Base-by-base conservation (phyloP, 2,329 filamentous ascomycete species). In the Fusarium liriodendri region DNA sequence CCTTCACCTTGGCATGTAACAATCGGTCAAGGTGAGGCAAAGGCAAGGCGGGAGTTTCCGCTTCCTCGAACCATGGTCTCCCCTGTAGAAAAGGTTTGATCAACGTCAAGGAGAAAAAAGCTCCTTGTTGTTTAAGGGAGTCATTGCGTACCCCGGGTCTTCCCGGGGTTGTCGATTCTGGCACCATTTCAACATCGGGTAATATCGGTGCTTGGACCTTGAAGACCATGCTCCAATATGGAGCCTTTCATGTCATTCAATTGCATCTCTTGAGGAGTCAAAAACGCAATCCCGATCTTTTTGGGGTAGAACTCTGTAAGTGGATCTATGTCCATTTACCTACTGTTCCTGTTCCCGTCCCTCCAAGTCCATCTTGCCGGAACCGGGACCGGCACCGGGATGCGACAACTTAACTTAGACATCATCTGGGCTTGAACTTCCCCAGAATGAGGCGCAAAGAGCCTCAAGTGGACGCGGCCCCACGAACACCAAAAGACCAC, bases 401-500 rank as follows among this genome's bases (percentile, higher is more conserved):
- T 52, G 47, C 7, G 42, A 47, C 38, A 11, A 45, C 40, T 22
- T 16, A 25, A 16, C 20, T 16, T 7, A 6, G 25, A 14, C 45
- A 50, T 50, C 47, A 52, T 52, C 47, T 58, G 32, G 52, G n/a
- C 52, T 62, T 72, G 67, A 74, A 59, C 47, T 72, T 74, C 68
- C 71, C 71, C 71, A 74, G 72, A 72, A 71, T 69, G 54, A 75
- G 72, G 47, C 64, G 54, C 11, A 50, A 29, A 63, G 71, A 74
- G 69, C 69, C 59, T 70, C 59, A 64, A 65, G 22, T 38, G 42
- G 57, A 61, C 42, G 33, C 25, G 33, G 20, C 38, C 22, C 42
- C 59, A 62, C 59, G 59, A 62, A 62, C 57, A 32, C 37, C 18
- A 11, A 10, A 9, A 10, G 9, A 70, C 40, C 20, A 45, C 40